Evolutionary conservation across 192 early-diverging fungal species (phyloP).

Genomic region (Linnemannia exigua): DNA sequence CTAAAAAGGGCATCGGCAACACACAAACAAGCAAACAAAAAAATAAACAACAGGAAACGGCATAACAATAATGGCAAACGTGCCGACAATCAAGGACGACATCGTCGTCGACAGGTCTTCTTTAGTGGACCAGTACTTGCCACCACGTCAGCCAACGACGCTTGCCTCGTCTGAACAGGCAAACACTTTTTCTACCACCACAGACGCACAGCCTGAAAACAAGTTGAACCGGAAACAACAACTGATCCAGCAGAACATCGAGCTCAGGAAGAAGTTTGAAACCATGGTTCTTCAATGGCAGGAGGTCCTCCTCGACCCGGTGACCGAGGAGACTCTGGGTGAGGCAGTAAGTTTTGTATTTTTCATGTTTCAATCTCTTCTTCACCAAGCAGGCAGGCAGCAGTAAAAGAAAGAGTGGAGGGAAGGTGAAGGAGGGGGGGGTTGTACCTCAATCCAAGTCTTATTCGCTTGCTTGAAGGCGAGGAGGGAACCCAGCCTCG

Average conservation of each 20-base stretch:
- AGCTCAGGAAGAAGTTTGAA: constrained; percentile 49
- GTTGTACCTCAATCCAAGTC: no score
- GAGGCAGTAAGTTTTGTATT: constrained; percentile 57
- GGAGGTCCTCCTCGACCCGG: constrained; percentile 61
- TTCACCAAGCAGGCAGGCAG: neutral
- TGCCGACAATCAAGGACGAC: constrained; percentile 52
- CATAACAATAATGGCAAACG: constrained; percentile 11
- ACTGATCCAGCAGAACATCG: constrained; percentile 45
- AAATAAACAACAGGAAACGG: neutral
- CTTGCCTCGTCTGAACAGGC: neutral
- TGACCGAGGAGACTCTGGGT: constrained; percentile 46
- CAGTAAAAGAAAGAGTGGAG: neutral
- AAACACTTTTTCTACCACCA: neutral
- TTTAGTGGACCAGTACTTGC: constrained; percentile 37
- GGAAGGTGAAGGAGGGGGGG: no score
- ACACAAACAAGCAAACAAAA: neutral
- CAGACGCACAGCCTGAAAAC: neutral
- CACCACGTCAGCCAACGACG: constrained; percentile 11
- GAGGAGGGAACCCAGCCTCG: no score
- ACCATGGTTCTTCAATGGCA: constrained; percentile 63
- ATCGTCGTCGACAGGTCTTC: constrained; percentile 51
- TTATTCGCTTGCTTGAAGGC: no score
- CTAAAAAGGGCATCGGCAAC: neutral
- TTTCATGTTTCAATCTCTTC: neutral
- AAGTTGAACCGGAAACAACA: constrained; percentile 35